Base-by-base conservation (phyloP, 2,329 filamentous ascomycete genomes). In the Fusarium sp. region DNA sequence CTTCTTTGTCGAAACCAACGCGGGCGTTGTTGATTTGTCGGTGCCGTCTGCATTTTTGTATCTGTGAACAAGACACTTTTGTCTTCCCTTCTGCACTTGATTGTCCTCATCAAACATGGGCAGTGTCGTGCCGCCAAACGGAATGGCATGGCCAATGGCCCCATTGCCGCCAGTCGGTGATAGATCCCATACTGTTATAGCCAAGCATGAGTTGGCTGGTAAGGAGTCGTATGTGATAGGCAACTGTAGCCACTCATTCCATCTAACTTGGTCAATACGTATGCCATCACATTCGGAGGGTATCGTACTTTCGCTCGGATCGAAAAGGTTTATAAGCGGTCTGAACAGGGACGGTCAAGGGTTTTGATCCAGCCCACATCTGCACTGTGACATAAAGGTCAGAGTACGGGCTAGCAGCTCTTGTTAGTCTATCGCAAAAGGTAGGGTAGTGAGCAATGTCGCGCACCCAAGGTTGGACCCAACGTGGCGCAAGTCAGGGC, bases 171-270 rank as follows among this genome's bases (percentile, higher is more conserved):
- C 93, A 16, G 91, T 90, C 0, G 95, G 94, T 5, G 94, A 97
- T 21, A 98, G 82, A 79, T 99, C 97, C 96, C 96, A 99, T 64
- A 98, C 84, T 2, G 97, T 99, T 66, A 99, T 94, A 25, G 95
- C 95, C 39, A 99, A 87, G 78, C 94, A 93, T 5, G 95, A 91
- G 76, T 94, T 93, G 46, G 91, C 85, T 2, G 96, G 95, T 3
- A 97, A 88, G 65, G 92, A 92, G 69, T 93, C 91, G 81, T 98
- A 96, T 9, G 91, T 88, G 69, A 98, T 90, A 1, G 96, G 95
- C 42, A 99, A 85, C 37, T 92, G 90, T 33, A 99, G 89, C 96
- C 97, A 99, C 84, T 98, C 95, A 80, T 97, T 97, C 96, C 96
- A 98, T 79, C 90, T 91, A 65, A 56, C 48, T 54, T 33, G 29